Evolutionary conservation across 78 protist species (phyloP), one percentile per base, ranked within the genome.

Genomic region (Polysphondylium violaceum): DNA sequence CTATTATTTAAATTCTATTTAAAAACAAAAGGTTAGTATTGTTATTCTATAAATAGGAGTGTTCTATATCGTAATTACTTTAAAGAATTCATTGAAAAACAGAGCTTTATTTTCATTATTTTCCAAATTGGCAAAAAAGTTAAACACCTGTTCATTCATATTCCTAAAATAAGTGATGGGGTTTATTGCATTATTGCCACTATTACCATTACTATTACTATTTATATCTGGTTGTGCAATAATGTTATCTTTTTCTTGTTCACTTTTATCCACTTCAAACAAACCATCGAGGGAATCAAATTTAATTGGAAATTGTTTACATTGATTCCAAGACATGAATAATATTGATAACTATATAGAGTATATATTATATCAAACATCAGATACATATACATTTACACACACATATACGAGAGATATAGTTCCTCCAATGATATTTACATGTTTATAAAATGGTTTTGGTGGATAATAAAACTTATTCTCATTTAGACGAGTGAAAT

Each of bases 391-490:
- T 14, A 33, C 8, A 33, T 63, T 31, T 21, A 21, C 21, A 33
- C 11, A 67, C 11, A 11, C 2, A 21, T 41, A 41, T 40, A 17
- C n/a, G 11, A 67, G 12, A 41, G 41, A 40, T 3, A 40, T 40
- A 67, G 11, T 12, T 14, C 9, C 6, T 8, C 12, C 9, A 14
- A 8, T 19, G 8, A 7, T 38, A 23, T 63, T 11, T 72, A 83
- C 55, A 83, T 83, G 90, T 69, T 83, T 83, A 69, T 83, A 58
- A 69, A 25, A 60, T 41, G 90, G 90, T 58, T 83, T 83, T 8
- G 74, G 64, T 29, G 90, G 90, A 83, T 69, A 69, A 69, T 63
- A 83, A 40, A 47, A 53, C 19, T 2, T 43, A 35, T 47, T 38
- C 40, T 25, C 44, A 16, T 38, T 64, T 50, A 77, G 64, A 19